A percentile compares a stretch with the other conserved stretches of the same genome.
phyloP scores from a whole-genome alignment of 768 basidiomycete genomes.

The Pleurotus djamor region DNA sequence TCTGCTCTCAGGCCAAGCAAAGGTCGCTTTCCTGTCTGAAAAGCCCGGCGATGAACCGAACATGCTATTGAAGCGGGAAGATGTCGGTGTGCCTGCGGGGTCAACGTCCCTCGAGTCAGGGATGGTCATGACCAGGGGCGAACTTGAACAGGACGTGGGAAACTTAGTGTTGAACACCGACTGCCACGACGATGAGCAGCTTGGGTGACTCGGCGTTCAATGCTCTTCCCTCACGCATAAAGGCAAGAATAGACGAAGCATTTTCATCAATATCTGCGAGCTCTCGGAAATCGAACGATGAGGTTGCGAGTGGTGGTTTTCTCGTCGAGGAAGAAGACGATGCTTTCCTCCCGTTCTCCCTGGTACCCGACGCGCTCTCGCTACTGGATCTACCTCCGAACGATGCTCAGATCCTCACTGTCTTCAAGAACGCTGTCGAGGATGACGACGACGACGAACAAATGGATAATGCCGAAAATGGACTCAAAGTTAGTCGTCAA shows the following conservation, averaged over 20 bases:
- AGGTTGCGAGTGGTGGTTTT: slow-evolving; percentile 26
- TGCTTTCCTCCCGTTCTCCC: slow-evolving; percentile 49
- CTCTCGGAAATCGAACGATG: slow-evolving; percentile 10
- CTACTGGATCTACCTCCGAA: slow-evolving; percentile 65
- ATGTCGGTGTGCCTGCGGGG: slow-evolving; percentile 4
- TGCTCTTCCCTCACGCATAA: neutral
- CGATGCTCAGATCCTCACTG: slow-evolving; percentile 68
- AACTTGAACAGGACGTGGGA: too few relatives aligned
- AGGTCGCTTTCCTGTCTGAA: neutral
- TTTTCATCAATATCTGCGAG: slow-evolving; percentile 4
- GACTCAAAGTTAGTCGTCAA: slow-evolving; percentile 43
- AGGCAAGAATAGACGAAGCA: slow-evolving; percentile 10
- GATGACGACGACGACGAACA: slow-evolving; percentile 21
- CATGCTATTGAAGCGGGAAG: neutral
- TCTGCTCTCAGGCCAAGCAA: too few relatives aligned
- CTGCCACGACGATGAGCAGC: neutral
- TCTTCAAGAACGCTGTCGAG: slow-evolving; percentile 70
- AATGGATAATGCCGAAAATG: slow-evolving; percentile 12
- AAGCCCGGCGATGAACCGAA: slow-evolving; percentile 4
- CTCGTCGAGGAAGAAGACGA: slow-evolving; percentile 17
- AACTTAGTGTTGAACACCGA: too few relatives aligned
- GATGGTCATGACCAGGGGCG: neutral
- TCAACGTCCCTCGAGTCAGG: neutral
- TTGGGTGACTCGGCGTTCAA: slow-evolving; percentile 6
- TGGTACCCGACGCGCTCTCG: slow-evolving; percentile 61